phyloP scores from a whole-genome alignment of 306 rosid genomes.

The Pachyrhizus erosus region DNA sequence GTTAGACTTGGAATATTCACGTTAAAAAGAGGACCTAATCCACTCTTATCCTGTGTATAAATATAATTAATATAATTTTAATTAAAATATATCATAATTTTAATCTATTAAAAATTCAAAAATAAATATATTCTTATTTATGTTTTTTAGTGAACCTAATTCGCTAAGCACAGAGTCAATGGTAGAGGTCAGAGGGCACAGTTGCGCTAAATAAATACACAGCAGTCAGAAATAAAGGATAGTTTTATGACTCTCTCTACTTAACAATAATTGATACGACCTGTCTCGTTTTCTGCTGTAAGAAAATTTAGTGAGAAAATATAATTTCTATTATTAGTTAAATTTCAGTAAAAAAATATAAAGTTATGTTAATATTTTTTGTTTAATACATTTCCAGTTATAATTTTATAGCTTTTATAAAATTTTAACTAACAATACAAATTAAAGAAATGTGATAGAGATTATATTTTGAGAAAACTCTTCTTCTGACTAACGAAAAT shows the following conservation, averaged over 20 bases:
- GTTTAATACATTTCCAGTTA: neutral
- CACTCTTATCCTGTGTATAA: too few species aligned
- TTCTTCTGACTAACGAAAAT: neutral
- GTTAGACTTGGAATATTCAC: too few species aligned
- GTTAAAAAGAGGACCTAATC: too few species aligned
- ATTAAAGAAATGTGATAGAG: neutral
- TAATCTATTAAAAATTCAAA: neutral
- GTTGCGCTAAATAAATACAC: constrained; percentile 1
- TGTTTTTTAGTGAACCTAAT: neutral
- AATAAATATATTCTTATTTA: neutral
- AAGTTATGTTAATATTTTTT: neutral
- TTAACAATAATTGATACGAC: neutral
- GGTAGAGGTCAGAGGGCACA: neutral
- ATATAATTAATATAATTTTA: neutral
- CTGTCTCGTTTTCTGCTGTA: neutral
- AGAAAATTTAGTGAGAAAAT: neutral
- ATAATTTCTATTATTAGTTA: neutral
- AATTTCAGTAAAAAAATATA: neutral
- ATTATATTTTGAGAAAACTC: neutral
- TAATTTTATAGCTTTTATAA: neutral
- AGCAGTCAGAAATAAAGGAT: neutral
- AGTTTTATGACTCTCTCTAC: neutral
- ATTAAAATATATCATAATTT: neutral
- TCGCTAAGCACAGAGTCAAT: neutral
- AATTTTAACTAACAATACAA: neutral